phyloP scores from a whole-genome alignment of 495 filamentous ascomycete species.

The Daldinia decipiens region DNA sequence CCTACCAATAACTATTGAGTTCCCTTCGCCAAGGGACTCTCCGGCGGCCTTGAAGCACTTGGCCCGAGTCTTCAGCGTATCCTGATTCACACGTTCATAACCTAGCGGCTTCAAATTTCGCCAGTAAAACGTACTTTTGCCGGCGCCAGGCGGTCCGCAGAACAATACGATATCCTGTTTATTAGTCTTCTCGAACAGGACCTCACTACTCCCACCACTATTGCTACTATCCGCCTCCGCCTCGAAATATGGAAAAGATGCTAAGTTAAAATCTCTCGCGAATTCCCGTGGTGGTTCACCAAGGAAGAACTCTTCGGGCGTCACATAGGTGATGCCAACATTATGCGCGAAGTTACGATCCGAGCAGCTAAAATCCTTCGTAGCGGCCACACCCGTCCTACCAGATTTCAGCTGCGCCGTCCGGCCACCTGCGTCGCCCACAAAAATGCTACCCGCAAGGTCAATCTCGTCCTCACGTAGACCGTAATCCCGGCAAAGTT shows the following conservation, averaged over 20 bases:
- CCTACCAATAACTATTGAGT: constrained; percentile 80
- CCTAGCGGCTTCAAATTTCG: constrained; percentile 78
- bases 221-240: constrained; percentile 15
- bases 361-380: constrained; percentile 74
- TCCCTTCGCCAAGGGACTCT: constrained; percentile 69
- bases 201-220: constrained; percentile 7
- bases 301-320: constrained; percentile 92
- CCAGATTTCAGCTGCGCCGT: constrained; percentile 41
- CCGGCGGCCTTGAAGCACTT: constrained; percentile 85
- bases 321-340: constrained; percentile 79
- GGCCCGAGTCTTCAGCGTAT: constrained; percentile 78
- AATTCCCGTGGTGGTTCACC: constrained; percentile 69
- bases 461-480: constrained; percentile 73
- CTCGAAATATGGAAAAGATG: constrained; percentile 47
- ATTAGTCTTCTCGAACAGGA: constrained; percentile 69
- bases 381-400: constrained; percentile 30
- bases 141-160: constrained; percentile 86
- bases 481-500: constrained; percentile 78
- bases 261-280: constrained; percentile 72
- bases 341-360: constrained; percentile 90
- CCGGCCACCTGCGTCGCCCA: constrained; percentile 84
- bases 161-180: constrained; percentile 81
- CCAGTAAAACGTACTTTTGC: constrained; percentile 93
- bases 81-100: constrained; percentile 91
- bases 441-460: constrained; percentile 76